Conservation (phyloP, 352 stramenopile genomes). For the Sclerospora graminicola region DNA sequence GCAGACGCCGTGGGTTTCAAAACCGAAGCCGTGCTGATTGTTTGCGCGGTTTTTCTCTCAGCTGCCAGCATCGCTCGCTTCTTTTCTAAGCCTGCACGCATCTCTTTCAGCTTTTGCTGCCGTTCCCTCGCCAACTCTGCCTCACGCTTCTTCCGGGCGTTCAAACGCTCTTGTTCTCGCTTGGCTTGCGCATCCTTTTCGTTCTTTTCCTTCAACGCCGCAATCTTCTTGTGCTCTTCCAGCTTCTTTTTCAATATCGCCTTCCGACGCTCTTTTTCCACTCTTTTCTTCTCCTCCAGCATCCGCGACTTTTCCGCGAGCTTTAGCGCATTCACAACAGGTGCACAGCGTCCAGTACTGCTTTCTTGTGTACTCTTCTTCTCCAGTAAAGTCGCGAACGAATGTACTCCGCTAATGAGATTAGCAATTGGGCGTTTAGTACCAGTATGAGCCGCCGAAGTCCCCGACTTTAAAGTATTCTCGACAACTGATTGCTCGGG, state of each 20-base stretch:
- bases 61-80: constrained; percentile 42
- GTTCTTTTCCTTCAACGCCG: constrained; percentile 68
- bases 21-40: constrained; percentile 4
- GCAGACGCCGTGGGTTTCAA: constrained; percentile 2
- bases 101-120: constrained; percentile 53
- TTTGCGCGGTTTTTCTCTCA: constrained; percentile 24
- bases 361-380: constrained; percentile 29
- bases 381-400: constrained; percentile 56
- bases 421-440: constrained; percentile 39
- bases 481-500: constrained; percentile 27
- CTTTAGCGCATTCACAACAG: constrained; percentile 60
- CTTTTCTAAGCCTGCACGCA: constrained; percentile 60
- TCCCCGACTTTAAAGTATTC: constrained; percentile 9
- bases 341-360: constrained; percentile 27
- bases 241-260: constrained; percentile 58
- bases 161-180: constrained; percentile 47
- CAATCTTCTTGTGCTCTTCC: constrained; percentile 66
- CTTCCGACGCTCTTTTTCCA: constrained; percentile 54
- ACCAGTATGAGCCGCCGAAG: constrained; percentile 4
- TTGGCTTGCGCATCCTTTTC: constrained; percentile 60
- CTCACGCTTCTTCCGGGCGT: constrained; percentile 63
- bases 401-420: constrained; percentile 63
- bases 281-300: constrained; percentile 54
- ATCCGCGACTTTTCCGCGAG: constrained; percentile 53
- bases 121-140: constrained; percentile 48